phyloP scores from a whole-genome alignment of 352 stramenopile genomes.

The Phytophthora ohioensis region DNA sequence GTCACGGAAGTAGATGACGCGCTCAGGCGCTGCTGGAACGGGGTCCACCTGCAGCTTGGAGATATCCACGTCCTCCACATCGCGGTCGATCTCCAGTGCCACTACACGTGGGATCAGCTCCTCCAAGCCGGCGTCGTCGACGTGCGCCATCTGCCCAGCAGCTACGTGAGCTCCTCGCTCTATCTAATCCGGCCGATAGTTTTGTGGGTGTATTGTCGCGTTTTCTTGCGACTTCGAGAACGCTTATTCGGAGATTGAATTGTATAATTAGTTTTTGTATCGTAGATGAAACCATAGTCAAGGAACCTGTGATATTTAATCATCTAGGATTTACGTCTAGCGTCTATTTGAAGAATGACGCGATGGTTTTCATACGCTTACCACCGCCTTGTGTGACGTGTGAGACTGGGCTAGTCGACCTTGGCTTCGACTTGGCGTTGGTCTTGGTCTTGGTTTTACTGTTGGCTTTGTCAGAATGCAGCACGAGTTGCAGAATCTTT shows the following conservation, averaged over 20 bases:
- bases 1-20: conserved; percentile 73
- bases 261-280: not conserved
- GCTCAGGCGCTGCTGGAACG: conserved; percentile 24
- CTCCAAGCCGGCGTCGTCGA: conserved; percentile 13
- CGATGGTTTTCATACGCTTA: conserved; percentile 69
- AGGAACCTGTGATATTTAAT: conserved; percentile 20
- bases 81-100: conserved; percentile 32
- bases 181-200: not conserved
- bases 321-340: not conserved
- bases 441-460: conserved; percentile 17
- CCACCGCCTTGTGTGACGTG: conserved; percentile 47
- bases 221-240: conserved; percentile 23
- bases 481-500: conserved; percentile 83
- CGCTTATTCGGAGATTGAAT: conserved; percentile 3
- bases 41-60: conserved; percentile 12
- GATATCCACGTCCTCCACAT: conserved; percentile 11
- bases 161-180: conserved; percentile 1
- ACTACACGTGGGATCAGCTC: conserved; percentile 29
- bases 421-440: conserved; percentile 20
- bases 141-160: conserved; percentile 21
- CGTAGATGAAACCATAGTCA: not conserved
- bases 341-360: conserved; percentile 76
- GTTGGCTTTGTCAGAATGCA: conserved; percentile 19
- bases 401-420: conserved; percentile 34
- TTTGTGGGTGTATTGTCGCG: conserved; percentile 15